Conservation (phyloP, 192 early-diverging fungal species). For the Backusella psychrophila region DNA sequence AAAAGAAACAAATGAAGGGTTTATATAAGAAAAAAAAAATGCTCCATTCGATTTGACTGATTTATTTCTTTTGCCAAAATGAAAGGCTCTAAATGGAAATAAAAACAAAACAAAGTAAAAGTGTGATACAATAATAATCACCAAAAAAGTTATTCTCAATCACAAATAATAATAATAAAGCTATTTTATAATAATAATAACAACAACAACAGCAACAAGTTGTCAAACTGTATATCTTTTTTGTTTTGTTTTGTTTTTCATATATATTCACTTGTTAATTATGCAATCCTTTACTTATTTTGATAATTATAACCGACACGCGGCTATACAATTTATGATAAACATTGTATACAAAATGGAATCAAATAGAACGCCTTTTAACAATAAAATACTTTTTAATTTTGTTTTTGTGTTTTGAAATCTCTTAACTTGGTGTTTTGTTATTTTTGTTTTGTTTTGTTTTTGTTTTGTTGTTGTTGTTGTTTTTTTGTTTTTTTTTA, state of each 20-base stretch:
- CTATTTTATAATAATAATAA: background rate
- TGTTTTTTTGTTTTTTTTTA: background rate
- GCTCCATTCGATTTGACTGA: background rate
- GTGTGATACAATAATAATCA: background rate
- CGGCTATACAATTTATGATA: background rate
- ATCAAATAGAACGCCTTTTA: background rate
- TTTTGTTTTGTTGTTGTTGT: too few species aligned
- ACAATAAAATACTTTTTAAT: background rate
- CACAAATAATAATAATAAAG: background rate
- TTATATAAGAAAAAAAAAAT: background rate
- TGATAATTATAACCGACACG: background rate
- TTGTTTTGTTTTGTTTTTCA: background rate
- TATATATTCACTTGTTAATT: background rate
- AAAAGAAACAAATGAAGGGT: background rate
- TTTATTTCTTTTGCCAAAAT: background rate
- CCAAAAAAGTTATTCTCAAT: background rate
- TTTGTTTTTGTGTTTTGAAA: constrained; percentile 4
- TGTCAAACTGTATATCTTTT: background rate
- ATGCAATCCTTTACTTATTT: background rate
- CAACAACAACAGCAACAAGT: background rate
- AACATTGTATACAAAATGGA: background rate
- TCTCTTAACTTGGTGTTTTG: background rate
- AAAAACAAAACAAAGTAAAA: background rate
- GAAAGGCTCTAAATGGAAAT: background rate
- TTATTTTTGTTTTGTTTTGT: background rate